These are phyloP conservation scores for Prunus campanulata DNA, from an alignment of 306 rosid genomes.

Conservation along the genomic window DNA sequence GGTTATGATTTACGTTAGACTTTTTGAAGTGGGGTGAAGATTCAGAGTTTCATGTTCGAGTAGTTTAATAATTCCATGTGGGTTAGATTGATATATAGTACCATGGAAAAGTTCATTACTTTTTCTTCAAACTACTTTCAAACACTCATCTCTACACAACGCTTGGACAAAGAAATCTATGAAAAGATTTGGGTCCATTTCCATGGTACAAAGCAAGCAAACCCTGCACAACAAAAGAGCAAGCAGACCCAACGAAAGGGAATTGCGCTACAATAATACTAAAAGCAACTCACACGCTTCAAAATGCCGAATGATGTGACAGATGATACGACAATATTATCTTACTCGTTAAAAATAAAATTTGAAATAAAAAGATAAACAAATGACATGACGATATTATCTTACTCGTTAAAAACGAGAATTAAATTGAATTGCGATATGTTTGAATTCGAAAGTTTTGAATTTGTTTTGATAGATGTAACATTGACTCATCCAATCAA, in stretches of 20 bases:
- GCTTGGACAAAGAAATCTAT: constrained; percentile 21
- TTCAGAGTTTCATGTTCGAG: neutral
- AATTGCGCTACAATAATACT: neutral
- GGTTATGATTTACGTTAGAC: neutral
- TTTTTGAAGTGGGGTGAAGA: constrained; percentile 10
- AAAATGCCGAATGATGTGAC: neutral
- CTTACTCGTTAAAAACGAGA: too few relatives aligned
- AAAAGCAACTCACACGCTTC: neutral
- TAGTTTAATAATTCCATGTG: constrained; percentile 18
- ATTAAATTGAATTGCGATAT: too few relatives aligned
- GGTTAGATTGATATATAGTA: constrained; percentile 14
- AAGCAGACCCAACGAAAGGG: neutral
- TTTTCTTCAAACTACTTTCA: constrained; percentile 7
- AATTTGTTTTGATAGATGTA: too few relatives aligned
- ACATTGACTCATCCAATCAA: neutral
- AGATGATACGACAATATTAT: too few relatives aligned
- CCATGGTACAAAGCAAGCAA: constrained; percentile 28
- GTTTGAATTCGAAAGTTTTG: too few relatives aligned
- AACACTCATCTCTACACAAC: constrained; percentile 22
- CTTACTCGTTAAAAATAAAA: too few relatives aligned
- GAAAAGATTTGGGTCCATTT: constrained; percentile 29
- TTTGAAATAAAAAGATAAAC: too few relatives aligned
- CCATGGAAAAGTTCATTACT: constrained; percentile 24
- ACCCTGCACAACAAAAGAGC: neutral
- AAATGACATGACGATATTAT: neutral